These are phyloP conservation scores for Apium graveolens DNA, from an alignment of 129 eudicot genomes.

Conservation along the genomic window DNA sequence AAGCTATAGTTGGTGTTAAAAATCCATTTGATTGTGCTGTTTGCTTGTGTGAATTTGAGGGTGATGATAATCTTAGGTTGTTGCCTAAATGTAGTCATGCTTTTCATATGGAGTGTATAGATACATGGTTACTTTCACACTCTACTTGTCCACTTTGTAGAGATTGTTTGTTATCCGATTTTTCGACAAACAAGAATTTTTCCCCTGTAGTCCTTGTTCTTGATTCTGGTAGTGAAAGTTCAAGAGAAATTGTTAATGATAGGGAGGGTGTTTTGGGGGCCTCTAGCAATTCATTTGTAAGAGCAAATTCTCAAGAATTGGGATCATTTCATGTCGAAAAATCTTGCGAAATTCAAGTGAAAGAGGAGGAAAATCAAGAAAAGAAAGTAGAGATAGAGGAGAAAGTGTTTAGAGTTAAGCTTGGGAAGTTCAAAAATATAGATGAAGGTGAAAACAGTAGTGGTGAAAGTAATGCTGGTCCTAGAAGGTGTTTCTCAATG, in stretches of 20 bases:
- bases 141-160: conserved; percentile 98
- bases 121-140: conserved; percentile 94
- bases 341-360: conserved; percentile 36
- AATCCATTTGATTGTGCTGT: conserved; percentile 98
- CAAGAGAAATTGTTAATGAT: conserved; percentile 44
- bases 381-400: conserved; percentile 22
- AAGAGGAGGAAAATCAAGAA: conserved; percentile 29
- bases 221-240: conserved; percentile 70
- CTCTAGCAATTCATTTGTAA: conserved; percentile 26
- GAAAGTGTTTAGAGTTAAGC: conserved; percentile 57
- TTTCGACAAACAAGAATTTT: conserved; percentile 24
- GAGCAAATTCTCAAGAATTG: conserved; percentile 37
- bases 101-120: conserved; percentile 87
- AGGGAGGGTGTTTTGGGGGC: conserved; percentile 14
- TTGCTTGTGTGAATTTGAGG: conserved; percentile 83
- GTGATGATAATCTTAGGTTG: conserved; percentile 63
- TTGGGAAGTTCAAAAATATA: conserved; percentile 77
- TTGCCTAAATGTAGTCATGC: conserved; percentile 96
- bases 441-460: conserved; percentile 28
- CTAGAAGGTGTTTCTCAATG: conserved; percentile 90
- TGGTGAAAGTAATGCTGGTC: conserved; percentile 37
- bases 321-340: conserved; percentile 15
- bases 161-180: conserved; percentile 55
- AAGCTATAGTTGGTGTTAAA: conserved; percentile 62
- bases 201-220: conserved; percentile 72